Base-by-base conservation (phyloP, 139 green algal species). In the Coelastrella sp. region DNA sequence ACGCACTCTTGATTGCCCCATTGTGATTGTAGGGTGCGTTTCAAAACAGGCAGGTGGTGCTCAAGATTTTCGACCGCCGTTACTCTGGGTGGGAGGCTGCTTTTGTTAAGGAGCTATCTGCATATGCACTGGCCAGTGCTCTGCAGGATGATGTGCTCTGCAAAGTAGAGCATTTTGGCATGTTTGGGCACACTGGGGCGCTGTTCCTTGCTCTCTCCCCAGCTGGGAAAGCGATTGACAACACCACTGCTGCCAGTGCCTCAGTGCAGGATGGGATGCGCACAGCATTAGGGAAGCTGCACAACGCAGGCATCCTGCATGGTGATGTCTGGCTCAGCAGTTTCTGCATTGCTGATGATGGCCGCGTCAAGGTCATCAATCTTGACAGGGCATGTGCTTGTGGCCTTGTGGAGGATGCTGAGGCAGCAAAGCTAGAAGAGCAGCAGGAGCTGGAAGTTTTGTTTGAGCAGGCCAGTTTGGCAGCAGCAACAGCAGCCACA, bases 381-480 rank as follows among this genome's bases (percentile, higher is more conserved):
- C 30, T 64, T 64, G 53, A 64, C 53, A 64, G 53, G 53, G 53
- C 53, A 27, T n/a, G 11, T 64, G 19, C 27, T 5, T 64, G 53
- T 64, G 53, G 53, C 53, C 53, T 64, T 64, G 21, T 27, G 30
- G 53, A 19, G 21, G 53, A 64, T 27, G 53, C 53, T 27, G 21
- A 27, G 21, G 53, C 53, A 64, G 53, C 53, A 64, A 64, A 64
- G 53, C 53, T 64, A 64, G 53, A 64, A 64, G 53, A 64, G 53
- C 53, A 64, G 53, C 53, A 64, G 53, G 19, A 64, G 53, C 30
- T 64, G 53, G 53, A 64, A 64, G 53, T 19, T 21, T 64, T 64
- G 53, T 21, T 64, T 64, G 7, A 32, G 21, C 21, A 19, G 53
- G 53, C 53, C 21, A 19, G 53, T 64, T 64, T 27, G 21, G 53